Base-by-base conservation (phyloP, 2,329 filamentous ascomycete species). In the Thielaviopsis cerberus region DNA sequence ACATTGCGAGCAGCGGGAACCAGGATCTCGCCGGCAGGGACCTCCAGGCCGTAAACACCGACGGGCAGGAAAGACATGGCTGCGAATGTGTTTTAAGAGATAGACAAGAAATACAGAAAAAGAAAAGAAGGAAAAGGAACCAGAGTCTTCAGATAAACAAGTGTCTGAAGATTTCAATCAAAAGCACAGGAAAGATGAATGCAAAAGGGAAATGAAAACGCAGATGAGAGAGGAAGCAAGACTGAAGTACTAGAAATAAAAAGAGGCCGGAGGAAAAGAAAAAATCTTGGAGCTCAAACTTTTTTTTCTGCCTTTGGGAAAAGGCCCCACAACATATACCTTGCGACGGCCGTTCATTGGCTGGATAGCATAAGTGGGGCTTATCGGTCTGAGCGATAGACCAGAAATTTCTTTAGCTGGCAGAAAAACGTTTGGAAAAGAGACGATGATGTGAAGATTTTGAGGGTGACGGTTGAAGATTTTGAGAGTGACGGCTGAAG, bases 11-110 rank as follows among this genome's bases (percentile, higher is more conserved):
- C 76, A 30, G 53, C 88, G 64, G 88, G 85, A 66, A 96, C 82
- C 70, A 92, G 76, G 69, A 88, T 76, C 72, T 88, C 87, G 68
- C 86, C 88, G 65, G 87, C 79, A 65, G 89, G 89, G 72, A 97
- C 86, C 76, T 88, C 83, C 65, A 96, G 85, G 73, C 90, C 89
- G 71, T 92, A 98, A 69, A 97, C 78, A 70, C 86, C 87, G 71
- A 92, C 86, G 63, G 80, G 77, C 67, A 78, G 68, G 63, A 76
- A 69, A 70, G 78, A 73, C 79, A 82, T 82, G 64, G 65, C 74
- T 64, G 50, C 51, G 34, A 34, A 23, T 55, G 22, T 27, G 45
- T 34, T 25, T 52, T 23, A 52, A 51, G 30, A 51, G 26, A 30
- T 56, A 24, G 51, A 53, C 30, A 51, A 53, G 53, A 11, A 10